Evolutionary conservation across 2,329 filamentous ascomycete species (phyloP).

Genomic region (Penicillium oxalicum): DNA sequence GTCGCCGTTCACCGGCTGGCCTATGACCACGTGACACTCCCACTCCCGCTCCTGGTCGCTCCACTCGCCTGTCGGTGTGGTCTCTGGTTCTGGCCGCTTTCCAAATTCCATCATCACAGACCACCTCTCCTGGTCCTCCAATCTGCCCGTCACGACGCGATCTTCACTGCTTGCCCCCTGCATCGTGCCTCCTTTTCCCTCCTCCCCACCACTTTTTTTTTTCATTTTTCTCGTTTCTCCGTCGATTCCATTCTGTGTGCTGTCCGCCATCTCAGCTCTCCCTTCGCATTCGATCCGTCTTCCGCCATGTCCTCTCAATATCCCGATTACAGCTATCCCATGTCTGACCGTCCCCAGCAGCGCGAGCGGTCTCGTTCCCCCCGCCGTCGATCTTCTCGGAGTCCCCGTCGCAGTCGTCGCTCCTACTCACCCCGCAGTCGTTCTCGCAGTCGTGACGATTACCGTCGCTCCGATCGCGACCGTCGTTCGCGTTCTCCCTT

Average conservation of each 20-base stretch:
- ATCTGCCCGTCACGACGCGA: too few relatives aligned
- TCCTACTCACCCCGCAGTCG: constrained; percentile 75
- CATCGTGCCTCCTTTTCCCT: background rate
- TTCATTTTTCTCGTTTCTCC: background rate
- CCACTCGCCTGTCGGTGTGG: too few relatives aligned
- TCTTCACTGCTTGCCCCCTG: background rate
- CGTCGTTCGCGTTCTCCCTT: constrained; percentile 82
- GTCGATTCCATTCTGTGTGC: background rate
- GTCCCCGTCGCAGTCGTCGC: constrained; percentile 68
- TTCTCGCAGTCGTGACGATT: constrained; percentile 72
- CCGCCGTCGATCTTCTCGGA: constrained; percentile 65
- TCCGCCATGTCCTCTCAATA: constrained; percentile 20
- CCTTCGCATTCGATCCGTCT: constrained; percentile 3
- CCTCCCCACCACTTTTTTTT: background rate
- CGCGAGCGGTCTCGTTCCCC: constrained; percentile 69
- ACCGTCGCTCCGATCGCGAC: constrained; percentile 65
- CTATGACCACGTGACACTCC: too few relatives aligned
- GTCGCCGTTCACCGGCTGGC: too few relatives aligned
- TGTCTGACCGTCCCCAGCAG: constrained; percentile 47
- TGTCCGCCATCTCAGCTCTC: constrained; percentile 1
- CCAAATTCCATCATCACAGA: too few relatives aligned
- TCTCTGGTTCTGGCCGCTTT: too few relatives aligned
- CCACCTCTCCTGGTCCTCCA: too few relatives aligned
- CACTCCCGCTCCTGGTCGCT: too few relatives aligned
- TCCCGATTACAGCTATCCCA: constrained; percentile 11